These are phyloP conservation scores for Fusarium ramigenum DNA, from an alignment of 2,329 filamentous ascomycete species.

Conservation along the genomic window DNA sequence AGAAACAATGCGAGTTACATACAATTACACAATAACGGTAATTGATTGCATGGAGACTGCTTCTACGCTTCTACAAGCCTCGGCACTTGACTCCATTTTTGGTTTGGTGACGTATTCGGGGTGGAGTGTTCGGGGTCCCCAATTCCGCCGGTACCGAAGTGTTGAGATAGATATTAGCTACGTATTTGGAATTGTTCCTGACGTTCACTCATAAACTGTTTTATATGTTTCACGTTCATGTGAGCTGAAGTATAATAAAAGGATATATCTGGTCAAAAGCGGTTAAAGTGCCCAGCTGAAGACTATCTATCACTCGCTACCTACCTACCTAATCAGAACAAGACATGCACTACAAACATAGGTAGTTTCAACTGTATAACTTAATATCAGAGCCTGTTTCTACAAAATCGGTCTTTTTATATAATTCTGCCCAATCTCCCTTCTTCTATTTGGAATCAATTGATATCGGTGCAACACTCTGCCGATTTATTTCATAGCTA, in stretches of 20 bases:
- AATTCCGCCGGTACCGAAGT: slow-evolving; percentile 36
- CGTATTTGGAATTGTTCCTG: slow-evolving; percentile 24
- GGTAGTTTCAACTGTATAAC: neutral
- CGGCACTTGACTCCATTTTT: slow-evolving; percentile 34
- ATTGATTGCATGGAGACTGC: slow-evolving; percentile 2
- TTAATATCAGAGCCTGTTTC: neutral
- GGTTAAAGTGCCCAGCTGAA: neutral
- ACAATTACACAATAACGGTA: neutral
- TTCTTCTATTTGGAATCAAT: slow-evolving; percentile 18
- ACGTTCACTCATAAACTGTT: neutral
- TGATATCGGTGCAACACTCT: slow-evolving; percentile 6
- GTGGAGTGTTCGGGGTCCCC: slow-evolving; percentile 30
- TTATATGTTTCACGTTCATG: neutral
- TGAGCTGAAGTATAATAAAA: neutral
- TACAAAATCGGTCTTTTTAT: slow-evolving; percentile 2
- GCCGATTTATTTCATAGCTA: slow-evolving; percentile 4
- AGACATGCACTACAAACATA: neutral
- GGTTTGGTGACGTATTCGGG: slow-evolving; percentile 34
- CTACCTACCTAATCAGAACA: neutral
- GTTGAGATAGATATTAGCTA: neutral
- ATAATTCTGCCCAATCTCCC: neutral
- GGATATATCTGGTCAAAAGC: slow-evolving; percentile 6
- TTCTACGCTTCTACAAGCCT: slow-evolving; percentile 31
- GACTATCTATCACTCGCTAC: neutral
- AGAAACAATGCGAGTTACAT: neutral